Conservation (phyloP, 148 eudicot genomes). For the Persicaria maculosa region DNA sequence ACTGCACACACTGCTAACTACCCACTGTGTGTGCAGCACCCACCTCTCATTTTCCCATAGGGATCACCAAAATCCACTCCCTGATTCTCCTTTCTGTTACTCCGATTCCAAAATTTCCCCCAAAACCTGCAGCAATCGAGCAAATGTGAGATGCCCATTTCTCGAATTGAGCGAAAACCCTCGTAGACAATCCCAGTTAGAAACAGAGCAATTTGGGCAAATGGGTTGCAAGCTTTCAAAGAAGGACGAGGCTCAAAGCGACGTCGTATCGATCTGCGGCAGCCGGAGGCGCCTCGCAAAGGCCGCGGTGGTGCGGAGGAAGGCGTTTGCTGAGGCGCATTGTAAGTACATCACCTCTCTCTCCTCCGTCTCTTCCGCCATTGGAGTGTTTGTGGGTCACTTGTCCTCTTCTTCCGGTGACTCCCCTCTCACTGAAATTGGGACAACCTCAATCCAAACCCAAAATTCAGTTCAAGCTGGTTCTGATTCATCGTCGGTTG, state of each 20-base stretch:
- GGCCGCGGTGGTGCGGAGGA: constrained; percentile 27
- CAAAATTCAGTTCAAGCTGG: neutral
- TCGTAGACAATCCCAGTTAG: neutral
- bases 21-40: constrained; percentile 3
- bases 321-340: constrained; percentile 34
- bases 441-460: neutral
- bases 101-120: neutral
- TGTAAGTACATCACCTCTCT: constrained; percentile 33
- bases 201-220: neutral
- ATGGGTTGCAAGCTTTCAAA: constrained; percentile 28
- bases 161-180: neutral
- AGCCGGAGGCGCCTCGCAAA: constrained; percentile 38
- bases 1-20: neutral
- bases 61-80: constrained; percentile 7
- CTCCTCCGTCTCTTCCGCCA: constrained; percentile 33
- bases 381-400: constrained; percentile 26
- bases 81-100: neutral
- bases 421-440: constrained; percentile 12
- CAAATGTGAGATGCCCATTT: neutral
- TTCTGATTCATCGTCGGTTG: neutral
- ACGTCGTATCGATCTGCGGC: constrained; percentile 23
- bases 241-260: constrained; percentile 9
- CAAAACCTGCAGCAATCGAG: neutral
- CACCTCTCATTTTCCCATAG: constrained; percentile 11
- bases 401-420: constrained; percentile 19